A percentile compares a stretch with the other conserved stretches of the same genome.
Conservation (phyloP, 2,329 filamentous ascomycete species). For the Aureobasidium namibiae region DNA sequence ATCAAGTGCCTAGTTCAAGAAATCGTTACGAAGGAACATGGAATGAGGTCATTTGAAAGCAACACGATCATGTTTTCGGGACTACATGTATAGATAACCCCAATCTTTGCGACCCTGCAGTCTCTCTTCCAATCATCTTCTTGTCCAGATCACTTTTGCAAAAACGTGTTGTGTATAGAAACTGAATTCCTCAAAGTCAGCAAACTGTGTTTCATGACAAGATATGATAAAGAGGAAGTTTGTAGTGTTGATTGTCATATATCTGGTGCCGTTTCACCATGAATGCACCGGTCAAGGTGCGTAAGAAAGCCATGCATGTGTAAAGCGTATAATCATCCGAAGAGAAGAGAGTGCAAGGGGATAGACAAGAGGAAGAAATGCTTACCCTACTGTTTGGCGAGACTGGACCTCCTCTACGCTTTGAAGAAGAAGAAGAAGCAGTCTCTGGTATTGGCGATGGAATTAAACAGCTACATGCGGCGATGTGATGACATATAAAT, state of each 20-base stretch:
- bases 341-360: slow-evolving; percentile 7
- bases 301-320: slow-evolving; percentile 86
- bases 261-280: slow-evolving; percentile 48
- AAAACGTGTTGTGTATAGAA: neutral
- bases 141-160: too few species aligned
- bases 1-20: too few species aligned
- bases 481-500: neutral
- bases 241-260: neutral
- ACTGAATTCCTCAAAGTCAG: neutral
- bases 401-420: neutral
- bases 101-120: neutral
- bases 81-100: too few species aligned
- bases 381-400: neutral
- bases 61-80: too few species aligned
- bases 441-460: neutral
- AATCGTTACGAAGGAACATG: too few species aligned
- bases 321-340: slow-evolving; percentile 71
- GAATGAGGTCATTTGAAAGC: too few species aligned
- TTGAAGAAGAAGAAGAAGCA: neutral
- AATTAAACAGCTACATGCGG: neutral
- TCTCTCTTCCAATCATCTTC: too few species aligned
- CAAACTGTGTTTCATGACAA: neutral
- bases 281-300: slow-evolving; percentile 46
- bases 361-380: slow-evolving; percentile 1
- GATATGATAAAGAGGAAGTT: neutral